phyloP scores from a whole-genome alignment of 2,329 filamentous ascomycete genomes.

The Trichophyton equinum region DNA sequence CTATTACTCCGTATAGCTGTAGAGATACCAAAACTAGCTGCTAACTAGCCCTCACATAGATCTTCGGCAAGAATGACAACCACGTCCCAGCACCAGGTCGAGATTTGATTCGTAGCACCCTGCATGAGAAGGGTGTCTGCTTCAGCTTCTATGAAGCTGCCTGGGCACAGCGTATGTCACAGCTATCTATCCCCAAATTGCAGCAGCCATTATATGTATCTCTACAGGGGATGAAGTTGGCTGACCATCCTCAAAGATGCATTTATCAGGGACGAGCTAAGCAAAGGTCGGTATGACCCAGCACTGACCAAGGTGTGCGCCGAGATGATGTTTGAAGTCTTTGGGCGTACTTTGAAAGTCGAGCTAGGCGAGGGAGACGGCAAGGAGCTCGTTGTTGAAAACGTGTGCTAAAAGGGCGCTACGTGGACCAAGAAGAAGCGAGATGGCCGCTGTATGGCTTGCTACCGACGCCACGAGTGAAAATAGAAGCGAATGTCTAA shows the following conservation, averaged over 20 bases:
- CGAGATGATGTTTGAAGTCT: constrained; percentile 77
- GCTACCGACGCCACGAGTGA: not conserved
- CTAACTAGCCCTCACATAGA: constrained; percentile 31
- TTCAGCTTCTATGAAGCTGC: constrained; percentile 82
- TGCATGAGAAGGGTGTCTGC: constrained; percentile 60
- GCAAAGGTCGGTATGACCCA: constrained; percentile 87
- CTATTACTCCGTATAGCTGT: no score
- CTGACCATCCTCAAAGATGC: constrained; percentile 43
- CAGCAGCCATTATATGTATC: no score
- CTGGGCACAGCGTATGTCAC: constrained; percentile 63
- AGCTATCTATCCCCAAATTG: no score
- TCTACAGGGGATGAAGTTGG: no score
- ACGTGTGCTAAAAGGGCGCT: constrained; percentile 48
- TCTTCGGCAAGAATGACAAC: constrained; percentile 83
- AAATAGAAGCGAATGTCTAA: not conserved
- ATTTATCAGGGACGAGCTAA: constrained; percentile 84
- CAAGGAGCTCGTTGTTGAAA: constrained; percentile 51
- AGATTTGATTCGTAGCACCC: constrained; percentile 68
- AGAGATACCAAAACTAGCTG: not conserved
- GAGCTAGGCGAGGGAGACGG: constrained; percentile 61
- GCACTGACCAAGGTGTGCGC: constrained; percentile 79
- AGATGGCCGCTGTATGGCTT: constrained; percentile 13
- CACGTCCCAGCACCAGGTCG: constrained; percentile 75
- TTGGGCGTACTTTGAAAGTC: constrained; percentile 62
- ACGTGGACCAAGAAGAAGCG: constrained; percentile 27